A percentile compares a stretch with the other conserved stretches of the same genome.
Conservation (phyloP, 495 filamentous ascomycete genomes). For the Aspergillus coremiiformis region DNA sequence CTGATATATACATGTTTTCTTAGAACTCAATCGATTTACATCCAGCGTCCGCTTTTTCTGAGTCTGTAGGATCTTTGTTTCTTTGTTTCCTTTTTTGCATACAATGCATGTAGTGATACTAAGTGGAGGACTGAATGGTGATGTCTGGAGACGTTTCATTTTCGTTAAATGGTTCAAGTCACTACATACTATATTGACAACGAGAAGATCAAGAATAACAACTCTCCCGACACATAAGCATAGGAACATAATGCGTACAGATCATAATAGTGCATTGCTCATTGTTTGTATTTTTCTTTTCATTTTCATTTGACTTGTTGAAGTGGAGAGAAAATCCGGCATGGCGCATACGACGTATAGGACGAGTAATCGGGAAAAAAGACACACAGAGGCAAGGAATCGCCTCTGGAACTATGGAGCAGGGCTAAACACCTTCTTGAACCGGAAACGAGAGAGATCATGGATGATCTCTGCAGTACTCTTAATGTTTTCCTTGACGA, state of each 20-base stretch:
- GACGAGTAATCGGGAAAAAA: background rate
- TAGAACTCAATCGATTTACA: background rate
- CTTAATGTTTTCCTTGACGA: conserved; percentile 44
- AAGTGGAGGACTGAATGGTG: no score
- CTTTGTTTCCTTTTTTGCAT: no score
- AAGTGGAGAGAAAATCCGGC: background rate
- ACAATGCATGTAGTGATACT: no score
- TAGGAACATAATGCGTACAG: background rate
- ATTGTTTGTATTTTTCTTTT: background rate
- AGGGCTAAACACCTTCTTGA: conserved; percentile 32
- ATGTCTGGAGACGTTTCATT: no score
- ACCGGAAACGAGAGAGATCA: conserved; percentile 25
- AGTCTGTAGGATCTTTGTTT: no score
- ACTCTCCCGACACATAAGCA: background rate
- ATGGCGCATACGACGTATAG: background rate
- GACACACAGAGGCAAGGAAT: background rate
- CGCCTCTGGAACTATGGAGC: conserved; percentile 10
- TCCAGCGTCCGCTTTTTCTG: background rate
- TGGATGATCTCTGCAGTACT: conserved; percentile 28
- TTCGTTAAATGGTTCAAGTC: background rate
- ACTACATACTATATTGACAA: background rate
- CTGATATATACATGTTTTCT: background rate
- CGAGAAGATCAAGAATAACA: background rate
- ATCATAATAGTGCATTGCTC: background rate
- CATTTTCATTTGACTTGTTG: background rate